Evolutionary conservation across 164 flowering plant species (phyloP), one percentile per base, ranked within the genome.

Genomic region (Stephania yunnanensis): DNA sequence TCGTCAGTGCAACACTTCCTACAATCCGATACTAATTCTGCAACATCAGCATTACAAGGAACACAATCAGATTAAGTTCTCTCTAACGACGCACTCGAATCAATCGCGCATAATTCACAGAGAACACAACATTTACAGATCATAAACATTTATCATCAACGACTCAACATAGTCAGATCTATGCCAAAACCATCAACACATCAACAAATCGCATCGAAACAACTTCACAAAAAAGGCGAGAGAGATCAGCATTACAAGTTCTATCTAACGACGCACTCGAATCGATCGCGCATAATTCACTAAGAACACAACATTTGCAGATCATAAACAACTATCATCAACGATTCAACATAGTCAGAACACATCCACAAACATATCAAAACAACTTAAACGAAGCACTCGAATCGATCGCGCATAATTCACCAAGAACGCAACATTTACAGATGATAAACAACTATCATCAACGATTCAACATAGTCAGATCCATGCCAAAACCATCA

Each of bases 21-120:
- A 78, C 98, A 94, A 67, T 94, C 98, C 20, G 97, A 85, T 22
- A 91, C 91, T 84, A 94, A 83, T 67, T 88, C 98, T 94, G 89
- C 75, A 83, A 70, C 7, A 61, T 22, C 9, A 17, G 66, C 22
- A n/a, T 20, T n/a, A 20, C 5, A 20, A 61, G 9, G 20, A 50
- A 50, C 15, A 50, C 55, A n/a, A 20, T 19, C 66, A 61, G 25
- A 61, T 61, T 20, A 36, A 36, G 4, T 36, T 36, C 42, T 36
- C 42, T 36, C 42, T 36, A 36, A 36, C 42, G 1, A 1, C 42
- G 42, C 42, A 4, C 42, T 36, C 42, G 2, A 36, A 36, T 36
- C 42, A 36, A 36, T 36, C 25, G 0, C 25, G 25, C 25, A 25
- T 25, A 48, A 48, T 48, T 12, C 53, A 48, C 11, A 48, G 5